Base-by-base conservation (phyloP, 208 protist genomes). In the Leishmania mexicana region DNA sequence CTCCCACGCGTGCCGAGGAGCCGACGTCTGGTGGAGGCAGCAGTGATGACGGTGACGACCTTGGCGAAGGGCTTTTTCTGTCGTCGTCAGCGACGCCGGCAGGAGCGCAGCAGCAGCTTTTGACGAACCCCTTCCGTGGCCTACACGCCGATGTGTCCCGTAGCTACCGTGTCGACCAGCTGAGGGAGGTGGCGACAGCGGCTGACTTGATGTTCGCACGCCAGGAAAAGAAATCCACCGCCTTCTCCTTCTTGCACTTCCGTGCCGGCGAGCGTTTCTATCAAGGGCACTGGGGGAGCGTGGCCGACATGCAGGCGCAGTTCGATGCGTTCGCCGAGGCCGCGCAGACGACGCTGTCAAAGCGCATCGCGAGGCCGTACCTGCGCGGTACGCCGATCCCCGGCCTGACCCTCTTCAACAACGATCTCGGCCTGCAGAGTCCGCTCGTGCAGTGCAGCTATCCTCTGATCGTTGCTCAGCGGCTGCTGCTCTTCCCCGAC, bases 91-190 rank as follows among this genome's bases (percentile, higher is more conserved):
- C 42, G 47, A 53, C 62, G 24, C 51, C 53, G 58, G 70, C 28
- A n/a, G 71, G 15, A 64, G 51, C 38, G 10, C 60, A 71, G 75
- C 76, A 70, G 51, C 81, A 81, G n/a, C 64, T 85, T 19, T 70
- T 94, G 35, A 86, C 90, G 5, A 96, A 95, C 72, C 93, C 93
- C 4, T 95, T 96, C 83, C 83, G 83, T 68, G 91, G 89, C 47
- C 75, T 96, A 2, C 93, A 95, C 81, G 80, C 83, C 17, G 81
- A 88, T 28, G 75, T 96, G 5, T 53, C 85, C 13, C 91, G 93
- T 40, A 96, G 91, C 75, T 96, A 95, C 79, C 91, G 93, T 38
- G 85, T 96, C 11, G 93, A 96, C 78, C 91, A 93, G 81, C 76
- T 96, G 45, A 62, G 87, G 24, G 79, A 80, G 49, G 84, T 65